These are phyloP conservation scores for Cytospora schulzeri DNA, from an alignment of 2,329 filamentous ascomycete species.

Conservation along the genomic window DNA sequence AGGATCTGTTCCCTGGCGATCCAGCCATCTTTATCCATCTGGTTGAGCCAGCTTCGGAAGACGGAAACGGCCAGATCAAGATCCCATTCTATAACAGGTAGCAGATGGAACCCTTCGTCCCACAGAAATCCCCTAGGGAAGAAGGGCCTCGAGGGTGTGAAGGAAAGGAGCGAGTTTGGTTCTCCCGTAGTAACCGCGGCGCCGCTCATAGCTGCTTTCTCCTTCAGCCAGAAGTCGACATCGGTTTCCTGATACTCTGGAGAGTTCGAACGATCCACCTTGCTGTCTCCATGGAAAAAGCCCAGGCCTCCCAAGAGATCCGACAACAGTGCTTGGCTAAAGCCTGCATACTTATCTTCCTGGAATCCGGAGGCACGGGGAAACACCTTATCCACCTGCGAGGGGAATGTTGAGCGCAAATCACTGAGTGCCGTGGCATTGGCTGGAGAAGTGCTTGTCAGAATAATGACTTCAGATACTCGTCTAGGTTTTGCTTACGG, in stretches of 20 bases:
- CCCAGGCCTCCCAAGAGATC: constrained; percentile 88
- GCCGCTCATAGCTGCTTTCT: constrained; percentile 71
- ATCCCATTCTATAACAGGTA: constrained; percentile 88
- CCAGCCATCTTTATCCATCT: constrained; percentile 95
- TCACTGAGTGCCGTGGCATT: constrained; percentile 11
- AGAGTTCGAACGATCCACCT: constrained; percentile 78
- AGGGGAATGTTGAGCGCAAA: constrained; percentile 38
- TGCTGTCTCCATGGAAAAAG: constrained; percentile 83
- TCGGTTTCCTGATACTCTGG: constrained; percentile 87
- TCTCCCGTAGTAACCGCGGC: constrained; percentile 69
- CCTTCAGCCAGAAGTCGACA: constrained; percentile 87
- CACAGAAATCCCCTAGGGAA: constrained; percentile 91
- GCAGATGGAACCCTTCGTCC: constrained; percentile 94
- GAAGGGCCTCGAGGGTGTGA: constrained; percentile 84
- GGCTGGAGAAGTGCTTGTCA: constrained; percentile 7
- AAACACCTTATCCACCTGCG: constrained; percentile 57
- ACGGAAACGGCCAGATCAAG: constrained; percentile 81
- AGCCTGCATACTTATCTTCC: constrained; percentile 68
- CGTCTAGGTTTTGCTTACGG: constrained; percentile 3
- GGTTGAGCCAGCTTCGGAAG: constrained; percentile 85
- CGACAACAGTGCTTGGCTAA: constrained; percentile 83
- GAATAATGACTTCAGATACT: not conserved
- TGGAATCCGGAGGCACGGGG: constrained; percentile 73
- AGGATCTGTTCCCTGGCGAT: constrained; percentile 92
- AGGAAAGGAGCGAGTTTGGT: constrained; percentile 81